Conservation (phyloP, 2,329 filamentous ascomycete species). For the Trichoderma sp. region DNA sequence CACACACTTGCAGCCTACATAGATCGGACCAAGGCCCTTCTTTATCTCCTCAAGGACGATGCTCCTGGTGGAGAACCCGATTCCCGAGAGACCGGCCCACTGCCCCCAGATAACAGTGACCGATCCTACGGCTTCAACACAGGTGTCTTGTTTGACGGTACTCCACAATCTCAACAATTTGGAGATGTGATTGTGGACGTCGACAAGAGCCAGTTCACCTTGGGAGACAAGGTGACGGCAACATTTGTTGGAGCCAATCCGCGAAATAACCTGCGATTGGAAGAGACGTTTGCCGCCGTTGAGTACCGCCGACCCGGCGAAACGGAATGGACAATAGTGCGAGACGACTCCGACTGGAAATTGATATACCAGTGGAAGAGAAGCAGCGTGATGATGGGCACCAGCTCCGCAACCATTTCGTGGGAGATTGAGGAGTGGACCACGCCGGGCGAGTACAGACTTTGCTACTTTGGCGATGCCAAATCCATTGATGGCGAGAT, state of each 20-base stretch:
- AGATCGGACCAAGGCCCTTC: constrained; percentile 68
- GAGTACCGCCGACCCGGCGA: constrained; percentile 46
- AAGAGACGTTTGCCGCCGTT: constrained; percentile 73
- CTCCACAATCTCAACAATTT: constrained; percentile 64
- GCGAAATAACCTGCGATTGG: constrained; percentile 77
- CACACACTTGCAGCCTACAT: constrained; percentile 85
- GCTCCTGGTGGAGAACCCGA: constrained; percentile 31
- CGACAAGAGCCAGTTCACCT: constrained; percentile 44
- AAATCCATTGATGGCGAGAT: constrained; percentile 65
- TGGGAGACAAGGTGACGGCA: constrained; percentile 60
- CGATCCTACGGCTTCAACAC: constrained; percentile 74
- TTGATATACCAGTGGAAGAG: constrained; percentile 77
- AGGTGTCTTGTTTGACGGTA: constrained; percentile 69
- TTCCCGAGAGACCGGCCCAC: constrained; percentile 46
- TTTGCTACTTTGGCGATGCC: constrained; percentile 78
- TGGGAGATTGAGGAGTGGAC: constrained; percentile 73
- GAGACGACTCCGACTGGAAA: constrained; percentile 80
- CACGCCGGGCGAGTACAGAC: constrained; percentile 64
- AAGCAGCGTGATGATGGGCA: constrained; percentile 66
- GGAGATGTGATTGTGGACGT: constrained; percentile 63
- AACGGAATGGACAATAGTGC: constrained; percentile 60
- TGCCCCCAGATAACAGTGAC: constrained; percentile 76
- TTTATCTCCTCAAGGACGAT: constrained; percentile 62
- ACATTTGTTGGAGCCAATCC: constrained; percentile 85
- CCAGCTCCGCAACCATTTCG: constrained; percentile 69